phyloP scores from a whole-genome alignment of 805 yeast species.

The Wickerhamiella spandovensis region DNA sequence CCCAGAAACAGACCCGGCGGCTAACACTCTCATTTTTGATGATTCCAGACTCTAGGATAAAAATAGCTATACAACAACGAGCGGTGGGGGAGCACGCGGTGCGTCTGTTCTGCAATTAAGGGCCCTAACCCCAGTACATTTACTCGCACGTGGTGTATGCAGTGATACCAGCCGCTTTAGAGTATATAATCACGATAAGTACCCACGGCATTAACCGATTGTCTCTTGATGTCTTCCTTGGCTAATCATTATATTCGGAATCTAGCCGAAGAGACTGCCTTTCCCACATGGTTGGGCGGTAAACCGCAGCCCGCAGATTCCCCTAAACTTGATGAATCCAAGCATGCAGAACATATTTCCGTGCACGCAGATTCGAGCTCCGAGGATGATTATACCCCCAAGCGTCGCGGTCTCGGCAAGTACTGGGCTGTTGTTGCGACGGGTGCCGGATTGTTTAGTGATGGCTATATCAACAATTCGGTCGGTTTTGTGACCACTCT shows the following conservation, averaged over 20 bases:
- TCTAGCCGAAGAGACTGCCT: conserved; percentile 9
- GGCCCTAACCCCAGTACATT: not conserved
- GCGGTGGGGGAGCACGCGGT: not conserved
- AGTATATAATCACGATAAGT: not conserved
- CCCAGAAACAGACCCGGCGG: no score
- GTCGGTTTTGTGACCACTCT: conserved; percentile 67
- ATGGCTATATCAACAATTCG: conserved; percentile 82
- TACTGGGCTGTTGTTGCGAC: conserved; percentile 66
- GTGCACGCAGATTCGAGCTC: not conserved
- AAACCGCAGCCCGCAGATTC: not conserved
- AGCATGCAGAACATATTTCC: not conserved
- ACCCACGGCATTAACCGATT: not conserved
- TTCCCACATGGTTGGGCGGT: conserved; percentile 8
- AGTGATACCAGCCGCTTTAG: not conserved
- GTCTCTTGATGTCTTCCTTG: not conserved
- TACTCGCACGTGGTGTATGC: not conserved
- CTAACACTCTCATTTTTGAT: no score
- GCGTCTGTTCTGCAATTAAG: not conserved
- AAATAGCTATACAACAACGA: not conserved
- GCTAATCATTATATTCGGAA: conserved; percentile 4
- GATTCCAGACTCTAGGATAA: no score
- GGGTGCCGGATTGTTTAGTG: conserved; percentile 88
- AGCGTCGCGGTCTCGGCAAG: conserved; percentile 16
- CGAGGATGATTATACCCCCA: not conserved
- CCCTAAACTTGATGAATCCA: not conserved